These are phyloP conservation scores for Verticillium nubilum DNA, from an alignment of 2,329 filamentous ascomycete species.

Conservation along the genomic window DNA sequence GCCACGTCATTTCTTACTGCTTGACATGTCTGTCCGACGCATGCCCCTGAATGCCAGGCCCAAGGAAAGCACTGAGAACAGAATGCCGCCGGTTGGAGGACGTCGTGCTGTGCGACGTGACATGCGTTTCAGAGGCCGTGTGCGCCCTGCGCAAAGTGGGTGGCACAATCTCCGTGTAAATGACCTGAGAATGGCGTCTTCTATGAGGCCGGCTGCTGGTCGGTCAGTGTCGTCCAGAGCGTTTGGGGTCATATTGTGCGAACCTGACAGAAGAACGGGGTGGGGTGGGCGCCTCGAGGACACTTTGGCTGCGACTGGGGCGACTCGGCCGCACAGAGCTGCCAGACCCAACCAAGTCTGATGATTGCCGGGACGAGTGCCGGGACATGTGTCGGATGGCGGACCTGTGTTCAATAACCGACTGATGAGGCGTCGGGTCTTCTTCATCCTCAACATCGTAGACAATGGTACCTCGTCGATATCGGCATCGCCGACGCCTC, in stretches of 20 bases:
- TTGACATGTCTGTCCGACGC: slow-evolving; percentile 18
- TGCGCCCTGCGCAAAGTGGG: slow-evolving; percentile 6
- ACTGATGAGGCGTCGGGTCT: background rate
- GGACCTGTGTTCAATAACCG: background rate
- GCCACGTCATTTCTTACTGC: slow-evolving; percentile 16
- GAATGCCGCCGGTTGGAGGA: slow-evolving; percentile 9
- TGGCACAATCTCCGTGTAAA: slow-evolving; percentile 5
- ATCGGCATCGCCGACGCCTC: slow-evolving; percentile 9
- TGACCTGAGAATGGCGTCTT: slow-evolving; percentile 4
- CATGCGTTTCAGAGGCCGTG: slow-evolving; percentile 9
- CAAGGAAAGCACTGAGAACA: slow-evolving; percentile 5
- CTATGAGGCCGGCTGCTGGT: slow-evolving; percentile 2
- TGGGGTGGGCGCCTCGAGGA: slow-evolving; percentile 4
- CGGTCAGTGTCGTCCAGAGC: slow-evolving; percentile 1
- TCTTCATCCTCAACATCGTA: background rate
- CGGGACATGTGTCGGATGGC: slow-evolving; percentile 8
- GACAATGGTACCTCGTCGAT: background rate
- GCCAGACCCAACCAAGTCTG: slow-evolving; percentile 6
- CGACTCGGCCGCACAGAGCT: slow-evolving; percentile 5
- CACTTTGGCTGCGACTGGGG: slow-evolving; percentile 4
- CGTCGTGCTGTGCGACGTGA: slow-evolving; percentile 10
- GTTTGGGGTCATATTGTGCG: background rate
- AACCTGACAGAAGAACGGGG: slow-evolving; percentile 5
- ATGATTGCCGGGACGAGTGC: slow-evolving; percentile 7
- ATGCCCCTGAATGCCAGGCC: slow-evolving; percentile 7